phyloP scores from a whole-genome alignment of 2,329 filamentous ascomycete species.

The Tolypocladium amazonense region DNA sequence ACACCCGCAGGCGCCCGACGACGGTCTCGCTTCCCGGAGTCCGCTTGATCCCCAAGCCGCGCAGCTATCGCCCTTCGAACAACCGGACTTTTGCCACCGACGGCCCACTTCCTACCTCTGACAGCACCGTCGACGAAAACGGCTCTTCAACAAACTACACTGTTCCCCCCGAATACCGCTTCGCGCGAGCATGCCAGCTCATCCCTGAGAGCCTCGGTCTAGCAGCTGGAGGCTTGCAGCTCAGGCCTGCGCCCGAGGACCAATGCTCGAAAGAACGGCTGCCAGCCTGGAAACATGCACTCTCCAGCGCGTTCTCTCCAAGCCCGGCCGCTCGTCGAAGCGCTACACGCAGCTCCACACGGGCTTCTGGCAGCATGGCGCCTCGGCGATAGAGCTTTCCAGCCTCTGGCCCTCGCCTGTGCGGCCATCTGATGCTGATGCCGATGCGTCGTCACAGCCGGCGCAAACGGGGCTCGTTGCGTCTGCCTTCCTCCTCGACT shows the following conservation, averaged over 20 bases:
- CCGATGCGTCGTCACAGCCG: conserved; percentile 12
- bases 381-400: conserved; percentile 36
- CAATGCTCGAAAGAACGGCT: conserved; percentile 49
- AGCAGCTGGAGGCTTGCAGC: conserved; percentile 4
- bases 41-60: too few species aligned
- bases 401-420: conserved; percentile 27
- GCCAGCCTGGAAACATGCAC: conserved; percentile 44
- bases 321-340: conserved; percentile 22
- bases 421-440: conserved; percentile 11
- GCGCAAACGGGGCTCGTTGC: conserved; percentile 24
- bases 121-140: neutral
- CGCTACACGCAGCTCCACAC: conserved; percentile 34
- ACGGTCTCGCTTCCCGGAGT: neutral
- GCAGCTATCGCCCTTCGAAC: neutral
- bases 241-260: conserved; percentile 8
- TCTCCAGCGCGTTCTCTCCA: conserved; percentile 40
- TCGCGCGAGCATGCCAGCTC: conserved; percentile 13
- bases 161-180: neutral
- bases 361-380: conserved; percentile 45
- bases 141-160: neutral
- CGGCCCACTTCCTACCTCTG: neutral
- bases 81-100: neutral
- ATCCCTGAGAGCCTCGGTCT: conserved; percentile 5
- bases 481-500: conserved; percentile 43
- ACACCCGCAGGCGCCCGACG: neutral